Percentiles rank a stretch among this genome's conserved stretches.
phyloP scores from a whole-genome alignment of 1,284 basidiomycete genomes.

The Moesziomyces sp. region DNA sequence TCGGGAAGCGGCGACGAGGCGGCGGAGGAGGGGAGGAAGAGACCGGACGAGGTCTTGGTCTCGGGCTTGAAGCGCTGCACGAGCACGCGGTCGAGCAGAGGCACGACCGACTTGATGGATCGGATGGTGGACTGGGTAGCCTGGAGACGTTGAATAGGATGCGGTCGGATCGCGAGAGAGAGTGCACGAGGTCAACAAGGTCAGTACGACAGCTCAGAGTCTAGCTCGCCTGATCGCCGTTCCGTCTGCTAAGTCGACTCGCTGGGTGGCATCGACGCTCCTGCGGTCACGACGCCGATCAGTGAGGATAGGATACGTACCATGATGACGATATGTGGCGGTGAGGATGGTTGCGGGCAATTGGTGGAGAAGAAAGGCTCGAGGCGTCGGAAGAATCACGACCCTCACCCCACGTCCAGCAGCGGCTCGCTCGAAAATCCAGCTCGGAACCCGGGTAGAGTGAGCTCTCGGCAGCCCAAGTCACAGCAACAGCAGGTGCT shows the following conservation, averaged over 20 bases:
- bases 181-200: not conserved
- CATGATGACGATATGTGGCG: constrained; percentile 22
- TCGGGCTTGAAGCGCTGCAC: constrained; percentile 95
- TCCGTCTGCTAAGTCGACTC: no score
- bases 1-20: constrained; percentile 88
- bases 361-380: constrained; percentile 2
- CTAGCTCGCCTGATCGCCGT: no score
- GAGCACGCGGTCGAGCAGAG: constrained; percentile 93
- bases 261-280: no score
- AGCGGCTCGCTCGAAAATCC: constrained; percentile 6
- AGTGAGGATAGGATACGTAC: constrained; percentile 8
- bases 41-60: constrained; percentile 72
- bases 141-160: constrained; percentile 1
- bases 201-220: not conserved
- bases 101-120: constrained; percentile 90
- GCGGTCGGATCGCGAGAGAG: no score
- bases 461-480: constrained; percentile 2
- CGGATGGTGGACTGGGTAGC: constrained; percentile 63
- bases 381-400: constrained; percentile 13
- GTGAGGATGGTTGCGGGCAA: not conserved
- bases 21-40: constrained; percentile 90
- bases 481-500: no score
- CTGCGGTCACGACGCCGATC: no score
- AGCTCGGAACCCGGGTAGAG: constrained; percentile 19
- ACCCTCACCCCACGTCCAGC: not conserved